phyloP scores from a whole-genome alignment of 768 basidiomycete species.

The Boletus pseudopeckii region DNA sequence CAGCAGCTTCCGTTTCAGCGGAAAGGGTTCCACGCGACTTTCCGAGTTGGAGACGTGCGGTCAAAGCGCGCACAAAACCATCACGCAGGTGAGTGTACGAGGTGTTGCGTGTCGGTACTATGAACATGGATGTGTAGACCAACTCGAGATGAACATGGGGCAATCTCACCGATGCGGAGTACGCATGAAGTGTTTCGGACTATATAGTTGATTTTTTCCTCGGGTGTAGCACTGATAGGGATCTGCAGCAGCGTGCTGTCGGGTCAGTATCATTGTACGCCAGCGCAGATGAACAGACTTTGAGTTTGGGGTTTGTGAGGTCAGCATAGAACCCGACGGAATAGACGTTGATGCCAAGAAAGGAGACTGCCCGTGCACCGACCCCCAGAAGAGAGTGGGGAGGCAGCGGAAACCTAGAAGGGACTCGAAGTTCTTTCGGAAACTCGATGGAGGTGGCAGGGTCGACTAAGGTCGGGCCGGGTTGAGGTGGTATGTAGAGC shows the following conservation, averaged over 20 bases:
- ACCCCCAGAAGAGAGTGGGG: slow-evolving; percentile 73
- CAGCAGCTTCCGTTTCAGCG: slow-evolving; percentile 52
- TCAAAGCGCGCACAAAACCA: slow-evolving; percentile 75
- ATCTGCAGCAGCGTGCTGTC: slow-evolving; percentile 39
- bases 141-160: neutral
- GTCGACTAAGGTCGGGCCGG: slow-evolving; percentile 46
- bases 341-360: slow-evolving; percentile 85
- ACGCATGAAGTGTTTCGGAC: slow-evolving; percentile 66
- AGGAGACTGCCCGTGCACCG: slow-evolving; percentile 86
- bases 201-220: slow-evolving; percentile 70
- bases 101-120: slow-evolving; percentile 80
- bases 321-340: slow-evolving; percentile 90
- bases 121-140: neutral
- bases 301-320: slow-evolving; percentile 58
- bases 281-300: slow-evolving; percentile 35
- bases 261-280: neutral
- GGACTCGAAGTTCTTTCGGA: slow-evolving; percentile 60
- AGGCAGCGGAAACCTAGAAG: slow-evolving; percentile 59
- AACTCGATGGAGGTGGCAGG: slow-evolving; percentile 73
- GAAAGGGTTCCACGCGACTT: slow-evolving; percentile 52
- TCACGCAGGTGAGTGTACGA: slow-evolving; percentile 79
- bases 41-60: slow-evolving; percentile 52
- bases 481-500: neutral
- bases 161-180: slow-evolving; percentile 62
- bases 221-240: slow-evolving; percentile 49